Base-by-base conservation (phyloP, 345 rosid genomes). In the Moricandia moricandioides region DNA sequence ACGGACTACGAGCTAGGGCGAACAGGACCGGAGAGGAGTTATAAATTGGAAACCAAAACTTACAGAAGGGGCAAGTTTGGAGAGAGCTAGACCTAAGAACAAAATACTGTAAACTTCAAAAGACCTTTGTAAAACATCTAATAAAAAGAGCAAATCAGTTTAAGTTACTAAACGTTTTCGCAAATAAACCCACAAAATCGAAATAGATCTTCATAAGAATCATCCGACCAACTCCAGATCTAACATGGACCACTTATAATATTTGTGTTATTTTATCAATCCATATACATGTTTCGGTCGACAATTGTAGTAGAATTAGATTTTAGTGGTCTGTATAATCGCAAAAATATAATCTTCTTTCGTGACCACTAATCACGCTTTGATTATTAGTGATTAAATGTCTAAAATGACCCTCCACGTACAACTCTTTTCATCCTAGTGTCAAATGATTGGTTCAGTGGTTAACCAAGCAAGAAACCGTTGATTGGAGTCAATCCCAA, bases 391-490 rank as follows among this genome's bases (percentile, higher is more conserved):
- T 30, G 43, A 59, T 47, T 58, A 33, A 39, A 57, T 70, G 14
- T 55, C 43, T 64, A 43, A 57, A 77, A 64, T 71, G 80, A 65
- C 72, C 45, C 80, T 77, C 71, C 76, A 77, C 26, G 62, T 59
- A 49, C 24, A 24, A 57, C 72, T 13, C 47, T 43, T 49, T 68
- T 68, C 61, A 60, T 67, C 62, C 26, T 14, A 37, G 56, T 71
- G 67, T 34, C 61, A 51, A 21, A 59, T 67, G 62, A 47, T 74
- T 58, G 61, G 72, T 34, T 47, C 49, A 35, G 35, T 47, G 72
- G 72, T 57, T 66, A 49, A 29, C 57, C 31, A 64, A 74, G 21
- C 35, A 64, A 17, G 1, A 17, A 56, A 74, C 51, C 37, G 18
- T 30, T 74, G 49, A 69, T 58, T 45, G 39, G 43, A 65, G 9